Conservation (phyloP, 73 alveolate species). For the Paramecium primaurelia region DNA sequence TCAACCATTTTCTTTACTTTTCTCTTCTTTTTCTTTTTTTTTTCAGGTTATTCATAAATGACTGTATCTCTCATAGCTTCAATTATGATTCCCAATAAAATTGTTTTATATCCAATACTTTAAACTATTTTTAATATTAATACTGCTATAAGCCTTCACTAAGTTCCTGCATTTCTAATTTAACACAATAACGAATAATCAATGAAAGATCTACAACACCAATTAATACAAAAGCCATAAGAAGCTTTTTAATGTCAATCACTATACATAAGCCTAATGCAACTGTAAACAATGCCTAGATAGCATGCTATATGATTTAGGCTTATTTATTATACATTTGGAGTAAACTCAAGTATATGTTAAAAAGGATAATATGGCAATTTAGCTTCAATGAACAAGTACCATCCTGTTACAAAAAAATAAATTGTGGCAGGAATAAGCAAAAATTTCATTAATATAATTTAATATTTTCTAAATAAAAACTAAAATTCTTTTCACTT, state of each 20-base stretch:
- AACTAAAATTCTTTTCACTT: no score
- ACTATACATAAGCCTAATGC: not conserved
- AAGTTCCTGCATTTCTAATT: not conserved
- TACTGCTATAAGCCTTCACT: constrained; percentile 21
- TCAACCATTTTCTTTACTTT: not conserved
- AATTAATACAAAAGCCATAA: not conserved
- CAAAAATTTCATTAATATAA: not conserved
- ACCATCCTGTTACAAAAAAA: not conserved
- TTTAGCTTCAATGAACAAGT: not conserved
- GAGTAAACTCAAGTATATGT: not conserved
- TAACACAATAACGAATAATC: not conserved
- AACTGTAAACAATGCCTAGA: not conserved
- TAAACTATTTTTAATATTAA: not conserved
- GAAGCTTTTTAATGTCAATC: not conserved
- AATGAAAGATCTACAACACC: not conserved
- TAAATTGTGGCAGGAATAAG: not conserved
- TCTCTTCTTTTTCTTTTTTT: not conserved
- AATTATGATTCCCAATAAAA: not conserved
- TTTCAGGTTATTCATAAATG: not conserved
- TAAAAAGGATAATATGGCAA: not conserved
- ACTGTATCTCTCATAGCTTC: not conserved
- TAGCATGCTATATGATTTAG: not conserved
- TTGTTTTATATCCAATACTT: constrained; percentile 5
- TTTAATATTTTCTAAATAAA: not conserved
- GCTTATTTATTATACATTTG: not conserved